These are phyloP conservation scores for Pilobolus umbonatus DNA, from an alignment of 192 early-diverging fungal species.

Conservation along the genomic window DNA sequence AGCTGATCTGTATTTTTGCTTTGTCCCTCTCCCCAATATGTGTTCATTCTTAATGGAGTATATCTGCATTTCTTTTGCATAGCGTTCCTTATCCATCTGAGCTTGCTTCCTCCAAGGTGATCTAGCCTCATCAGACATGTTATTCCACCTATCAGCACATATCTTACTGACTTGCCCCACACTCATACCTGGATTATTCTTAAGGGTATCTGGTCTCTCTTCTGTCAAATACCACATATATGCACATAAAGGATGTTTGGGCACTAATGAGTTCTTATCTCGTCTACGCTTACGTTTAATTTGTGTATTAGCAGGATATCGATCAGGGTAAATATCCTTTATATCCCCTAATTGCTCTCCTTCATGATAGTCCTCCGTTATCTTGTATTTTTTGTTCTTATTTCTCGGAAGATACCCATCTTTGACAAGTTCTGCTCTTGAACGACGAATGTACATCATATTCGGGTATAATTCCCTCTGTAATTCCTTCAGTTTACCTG, in stretches of 20 bases:
- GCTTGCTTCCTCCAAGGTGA: conserved; percentile 51
- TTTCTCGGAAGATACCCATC: conserved; percentile 24
- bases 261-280: conserved; percentile 51
- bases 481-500: conserved; percentile 42
- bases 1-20: conserved; percentile 21
- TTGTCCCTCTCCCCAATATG: conserved; percentile 20
- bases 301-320: not conserved
- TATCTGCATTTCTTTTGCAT: conserved; percentile 56
- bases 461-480: conserved; percentile 46
- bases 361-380: not conserved
- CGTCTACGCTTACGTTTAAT: conserved; percentile 36
- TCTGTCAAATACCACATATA: conserved; percentile 62
- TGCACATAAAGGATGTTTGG: conserved; percentile 69
- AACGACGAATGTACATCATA: conserved; percentile 52
- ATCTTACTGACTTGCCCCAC: conserved; percentile 65
- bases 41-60: conserved; percentile 29
- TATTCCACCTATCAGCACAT: conserved; percentile 54
- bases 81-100: conserved; percentile 52
- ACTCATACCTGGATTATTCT: conserved; percentile 53
- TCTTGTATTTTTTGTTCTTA: conserved; percentile 1
- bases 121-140: conserved; percentile 40
- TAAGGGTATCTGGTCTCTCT: conserved; percentile 52
- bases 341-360: no score
- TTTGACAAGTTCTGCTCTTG: conserved; percentile 53
- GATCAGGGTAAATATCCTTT: no score